Evolutionary conservation across 208 protist genomes (phyloP).

Genomic region (Tetramitus jugosus): DNA sequence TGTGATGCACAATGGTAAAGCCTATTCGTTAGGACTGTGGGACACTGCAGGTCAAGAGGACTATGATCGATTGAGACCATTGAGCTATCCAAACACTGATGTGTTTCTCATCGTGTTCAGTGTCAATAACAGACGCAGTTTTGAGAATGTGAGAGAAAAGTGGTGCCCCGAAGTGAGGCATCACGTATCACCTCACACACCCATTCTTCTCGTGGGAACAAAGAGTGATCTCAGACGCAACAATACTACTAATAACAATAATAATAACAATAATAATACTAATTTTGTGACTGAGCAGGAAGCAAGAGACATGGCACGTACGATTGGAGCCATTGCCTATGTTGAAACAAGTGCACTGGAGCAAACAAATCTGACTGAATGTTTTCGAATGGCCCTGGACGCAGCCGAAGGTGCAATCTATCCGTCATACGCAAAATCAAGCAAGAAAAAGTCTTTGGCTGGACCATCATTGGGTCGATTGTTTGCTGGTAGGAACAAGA

Average conservation of each 20-base stretch:
- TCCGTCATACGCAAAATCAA: neutral
- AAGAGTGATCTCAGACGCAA: constrained; percentile 72
- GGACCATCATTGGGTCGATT: no score
- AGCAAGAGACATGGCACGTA: no score
- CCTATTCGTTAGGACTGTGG: neutral
- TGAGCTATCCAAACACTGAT: constrained; percentile 63
- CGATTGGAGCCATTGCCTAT: neutral
- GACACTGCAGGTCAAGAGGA: neutral
- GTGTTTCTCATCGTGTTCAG: constrained; percentile 69
- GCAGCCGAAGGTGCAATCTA: neutral
- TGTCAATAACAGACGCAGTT: constrained; percentile 49
- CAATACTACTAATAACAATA: neutral
- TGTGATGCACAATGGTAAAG: neutral
- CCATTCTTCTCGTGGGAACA: constrained; percentile 74
- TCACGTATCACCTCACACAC: constrained; percentile 46
- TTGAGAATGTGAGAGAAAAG: constrained; percentile 52
- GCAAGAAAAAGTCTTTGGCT: no score
- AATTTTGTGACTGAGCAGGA: neutral
- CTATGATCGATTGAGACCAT: constrained; percentile 45
- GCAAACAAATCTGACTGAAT: neutral
- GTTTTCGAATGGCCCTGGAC: neutral
- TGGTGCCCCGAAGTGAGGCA: constrained; percentile 62
- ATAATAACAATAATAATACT: neutral
- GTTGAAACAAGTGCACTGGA: neutral
- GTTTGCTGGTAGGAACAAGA: no score